These are phyloP conservation scores for Clohesyomyces aquaticus DNA, from an alignment of 495 filamentous ascomycete genomes.

Conservation along the genomic window DNA sequence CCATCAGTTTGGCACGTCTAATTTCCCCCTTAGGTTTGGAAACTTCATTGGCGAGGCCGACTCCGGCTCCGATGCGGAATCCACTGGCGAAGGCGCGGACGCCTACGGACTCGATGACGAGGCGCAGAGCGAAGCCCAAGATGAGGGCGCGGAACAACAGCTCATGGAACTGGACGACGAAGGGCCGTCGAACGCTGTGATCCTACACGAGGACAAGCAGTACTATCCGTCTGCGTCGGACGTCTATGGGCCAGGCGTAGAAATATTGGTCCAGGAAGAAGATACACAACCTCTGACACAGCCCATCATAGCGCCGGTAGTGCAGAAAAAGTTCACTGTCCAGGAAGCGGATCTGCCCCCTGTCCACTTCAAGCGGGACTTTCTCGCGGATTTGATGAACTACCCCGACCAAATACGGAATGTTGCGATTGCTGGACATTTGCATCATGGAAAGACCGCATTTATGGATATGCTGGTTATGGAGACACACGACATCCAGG, in stretches of 20 bases:
- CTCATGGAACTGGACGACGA: conserved; percentile 97
- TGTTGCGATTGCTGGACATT: conserved; percentile 85
- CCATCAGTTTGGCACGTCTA: conserved; percentile 24
- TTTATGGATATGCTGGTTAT: conserved; percentile 98
- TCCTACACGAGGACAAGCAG: conserved; percentile 98
- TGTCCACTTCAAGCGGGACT: conserved; percentile 82
- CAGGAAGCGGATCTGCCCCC: conserved; percentile 89
- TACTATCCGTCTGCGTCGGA: conserved; percentile 97
- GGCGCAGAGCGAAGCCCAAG: conserved; percentile 58
- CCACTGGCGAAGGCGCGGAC: conserved; percentile 69
- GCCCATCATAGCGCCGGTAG: conserved; percentile 90
- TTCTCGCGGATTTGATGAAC: conserved; percentile 96
- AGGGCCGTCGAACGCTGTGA: conserved; percentile 93
- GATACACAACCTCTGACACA: conserved; percentile 90
- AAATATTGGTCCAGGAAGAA: conserved; percentile 95
- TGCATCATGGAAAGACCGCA: conserved; percentile 97
- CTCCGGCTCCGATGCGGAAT: conserved; percentile 77
- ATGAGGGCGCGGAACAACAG: conserved; percentile 71
- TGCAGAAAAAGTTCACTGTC: conserved; percentile 92
- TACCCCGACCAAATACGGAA: conserved; percentile 94
- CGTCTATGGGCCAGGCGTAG: conserved; percentile 90
- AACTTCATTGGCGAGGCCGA: conserved; percentile 94
- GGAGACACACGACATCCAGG: conserved; percentile 86
- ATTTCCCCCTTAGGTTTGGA: conserved; percentile 69
- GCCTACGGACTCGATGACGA: conserved; percentile 82